phyloP scores from a whole-genome alignment of 805 yeast genomes.

The Blastobotrys americana region DNA sequence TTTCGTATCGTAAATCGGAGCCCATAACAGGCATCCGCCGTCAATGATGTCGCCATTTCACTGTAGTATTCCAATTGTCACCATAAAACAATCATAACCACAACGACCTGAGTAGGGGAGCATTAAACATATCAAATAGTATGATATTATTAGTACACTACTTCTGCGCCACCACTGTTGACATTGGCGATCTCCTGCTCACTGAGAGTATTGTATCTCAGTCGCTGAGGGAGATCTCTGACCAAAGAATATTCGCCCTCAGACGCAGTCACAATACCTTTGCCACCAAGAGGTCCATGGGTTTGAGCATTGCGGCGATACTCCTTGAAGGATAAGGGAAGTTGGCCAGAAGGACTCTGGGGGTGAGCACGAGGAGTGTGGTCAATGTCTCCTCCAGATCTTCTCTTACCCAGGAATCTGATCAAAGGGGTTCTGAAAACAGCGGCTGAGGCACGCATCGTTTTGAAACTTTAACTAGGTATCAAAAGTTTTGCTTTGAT shows the following conservation, averaged over 20 bases:
- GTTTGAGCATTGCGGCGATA: constrained; percentile 28
- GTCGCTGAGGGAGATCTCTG: constrained; percentile 62
- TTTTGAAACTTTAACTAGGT: too few relatives aligned
- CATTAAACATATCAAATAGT: too few relatives aligned
- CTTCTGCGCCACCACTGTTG: constrained; percentile 76
- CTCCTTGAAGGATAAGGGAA: constrained; percentile 32
- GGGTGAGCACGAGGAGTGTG: constrained; percentile 38
- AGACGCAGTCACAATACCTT: constrained; percentile 18
- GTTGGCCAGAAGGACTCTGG: constrained; percentile 33
- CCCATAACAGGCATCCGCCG: not conserved
- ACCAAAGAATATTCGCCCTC: constrained; percentile 40
- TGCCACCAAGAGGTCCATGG: constrained; percentile 29
- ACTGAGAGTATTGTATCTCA: constrained; percentile 57
- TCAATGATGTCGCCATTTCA: not conserved
- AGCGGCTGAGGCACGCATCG: constrained; percentile 27
- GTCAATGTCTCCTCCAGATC: constrained; percentile 31
- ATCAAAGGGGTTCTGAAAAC: constrained; percentile 51
- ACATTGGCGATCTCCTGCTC: constrained; percentile 70
- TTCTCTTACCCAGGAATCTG: constrained; percentile 82
- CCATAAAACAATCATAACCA: too few relatives aligned
- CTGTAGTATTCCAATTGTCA: too few relatives aligned
- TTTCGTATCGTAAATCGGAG: not conserved
- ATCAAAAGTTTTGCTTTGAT: too few relatives aligned
- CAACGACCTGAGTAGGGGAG: too few relatives aligned
- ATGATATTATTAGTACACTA: constrained; percentile 43